Base-by-base conservation (phyloP, 2,329 filamentous ascomycete genomes). In the Monilinia aucupariae region DNA sequence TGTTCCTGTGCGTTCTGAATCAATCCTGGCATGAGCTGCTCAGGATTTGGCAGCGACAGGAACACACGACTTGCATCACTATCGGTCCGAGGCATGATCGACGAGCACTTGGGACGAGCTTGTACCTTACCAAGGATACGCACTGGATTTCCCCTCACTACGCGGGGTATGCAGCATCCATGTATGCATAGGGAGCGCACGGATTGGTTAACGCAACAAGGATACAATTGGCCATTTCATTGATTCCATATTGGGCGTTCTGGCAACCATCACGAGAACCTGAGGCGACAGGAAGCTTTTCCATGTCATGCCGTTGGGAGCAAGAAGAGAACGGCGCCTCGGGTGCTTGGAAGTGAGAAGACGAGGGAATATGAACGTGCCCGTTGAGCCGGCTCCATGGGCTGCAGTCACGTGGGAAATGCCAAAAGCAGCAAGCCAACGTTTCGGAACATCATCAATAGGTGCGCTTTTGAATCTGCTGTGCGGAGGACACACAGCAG, bases 11-110 rank as follows among this genome's bases (percentile, higher is more conserved):
- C 22, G 20, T 27, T 22, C 41, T 30, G 27, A 37, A 25, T 45
- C 20, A 53, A 41, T 6, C 27, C 27, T 30, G 27, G 27, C 49
- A 61, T 17, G 22, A 54, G 20, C 27, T 45, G 30, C 39, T 45
- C 59, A 39, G 49, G 30, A 25, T n/a, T 13, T 54, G 10, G 39
- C 27, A 34, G 49, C 59, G 47, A 34, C 37, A 15, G 41, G 32
- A 27, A 27, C 32, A 45, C 27, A 45, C 25, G 48, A 50, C n/a
- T 25, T 58, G 52, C 17, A 62, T 22, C n/a, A 50, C 9, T 50
- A 62, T 62, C 52, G 60, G 60, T 54, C 60, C 60, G 60, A 62
- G 41, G 13, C 58, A 13, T 50, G 60, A 49, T 43, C 52, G 52
- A 58, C 20, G 32, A 39, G 49, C 12, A 27, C n/a, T 45, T 61